Conservation (phyloP, 805 yeast species). For the Cyberlindnera nakhonratchasimensis region DNA sequence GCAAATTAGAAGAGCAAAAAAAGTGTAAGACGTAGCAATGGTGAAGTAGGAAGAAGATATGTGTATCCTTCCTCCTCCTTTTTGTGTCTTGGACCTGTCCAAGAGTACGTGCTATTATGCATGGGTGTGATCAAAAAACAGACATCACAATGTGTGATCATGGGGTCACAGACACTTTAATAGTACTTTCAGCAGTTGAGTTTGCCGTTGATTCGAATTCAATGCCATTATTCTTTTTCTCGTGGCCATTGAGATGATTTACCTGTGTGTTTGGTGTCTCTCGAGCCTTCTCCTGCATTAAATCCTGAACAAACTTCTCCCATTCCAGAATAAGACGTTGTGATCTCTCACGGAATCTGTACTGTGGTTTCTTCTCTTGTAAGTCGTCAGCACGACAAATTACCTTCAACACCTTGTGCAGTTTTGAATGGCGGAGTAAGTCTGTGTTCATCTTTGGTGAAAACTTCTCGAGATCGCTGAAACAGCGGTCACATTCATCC, state of each 20-base stretch:
- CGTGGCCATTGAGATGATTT: not conserved
- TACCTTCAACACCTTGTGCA: conserved; percentile 51
- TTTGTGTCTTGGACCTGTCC: not conserved
- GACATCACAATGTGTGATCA: too few species aligned
- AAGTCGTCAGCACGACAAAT: conserved; percentile 39
- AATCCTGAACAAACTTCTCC: conserved; percentile 35
- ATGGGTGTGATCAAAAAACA: too few species aligned
- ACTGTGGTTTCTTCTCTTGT: conserved; percentile 33
- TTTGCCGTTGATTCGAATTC: too few species aligned
- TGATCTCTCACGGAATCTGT: conserved; percentile 44
- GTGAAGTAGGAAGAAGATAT: too few species aligned
- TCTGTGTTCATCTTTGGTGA: conserved; percentile 35
- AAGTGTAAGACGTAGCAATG: too few species aligned
- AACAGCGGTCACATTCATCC: conserved; percentile 25
- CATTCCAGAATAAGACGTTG: conserved; percentile 39
- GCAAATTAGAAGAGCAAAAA: not conserved
- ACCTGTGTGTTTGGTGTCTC: conserved; percentile 21
- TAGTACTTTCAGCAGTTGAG: not conserved
- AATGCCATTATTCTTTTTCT: not conserved
- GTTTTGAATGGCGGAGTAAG: conserved; percentile 41
- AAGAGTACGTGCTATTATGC: too few species aligned
- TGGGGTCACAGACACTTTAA: too few species aligned
- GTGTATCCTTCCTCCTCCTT: not conserved
- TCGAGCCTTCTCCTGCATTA: conserved; percentile 33
- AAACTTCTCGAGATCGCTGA: conserved; percentile 41